Conservation (phyloP, 2,329 filamentous ascomycete genomes). For the Hymenoscyphus infarciens region DNA sequence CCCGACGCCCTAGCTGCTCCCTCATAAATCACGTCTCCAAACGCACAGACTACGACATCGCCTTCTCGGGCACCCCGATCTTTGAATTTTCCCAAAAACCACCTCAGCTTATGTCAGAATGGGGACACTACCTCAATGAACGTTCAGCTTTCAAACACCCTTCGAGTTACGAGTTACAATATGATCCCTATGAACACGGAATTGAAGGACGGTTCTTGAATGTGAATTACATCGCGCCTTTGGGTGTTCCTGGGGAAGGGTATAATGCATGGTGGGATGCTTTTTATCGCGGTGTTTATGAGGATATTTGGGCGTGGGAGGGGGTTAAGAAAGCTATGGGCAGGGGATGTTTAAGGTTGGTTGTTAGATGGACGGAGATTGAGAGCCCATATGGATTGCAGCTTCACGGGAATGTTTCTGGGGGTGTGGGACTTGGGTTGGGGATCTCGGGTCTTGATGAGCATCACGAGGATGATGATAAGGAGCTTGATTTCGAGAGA, state of each 20-base stretch:
- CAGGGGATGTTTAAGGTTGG: neutral
- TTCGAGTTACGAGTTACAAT: neutral
- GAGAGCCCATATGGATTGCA: neutral
- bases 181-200: neutral
- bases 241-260: neutral
- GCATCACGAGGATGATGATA: neutral
- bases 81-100: slow-evolving; percentile 29
- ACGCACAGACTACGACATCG: slow-evolving; percentile 31
- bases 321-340: neutral
- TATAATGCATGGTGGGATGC: neutral
- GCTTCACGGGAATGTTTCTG: too few relatives aligned
- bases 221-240: neutral
- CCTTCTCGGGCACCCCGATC: slow-evolving; percentile 28
- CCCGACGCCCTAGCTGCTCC: neutral
- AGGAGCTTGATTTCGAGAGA: neutral
- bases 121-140: neutral
- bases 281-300: neutral
- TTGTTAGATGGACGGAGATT: neutral
- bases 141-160: neutral
- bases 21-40: slow-evolving; percentile 14
- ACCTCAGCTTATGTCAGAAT: neutral
- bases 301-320: neutral
- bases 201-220: neutral
- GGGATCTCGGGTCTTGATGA: neutral
- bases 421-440: neutral